Conservation (phyloP, 2,329 filamentous ascomycete species). For the Botryotinia globosa region DNA sequence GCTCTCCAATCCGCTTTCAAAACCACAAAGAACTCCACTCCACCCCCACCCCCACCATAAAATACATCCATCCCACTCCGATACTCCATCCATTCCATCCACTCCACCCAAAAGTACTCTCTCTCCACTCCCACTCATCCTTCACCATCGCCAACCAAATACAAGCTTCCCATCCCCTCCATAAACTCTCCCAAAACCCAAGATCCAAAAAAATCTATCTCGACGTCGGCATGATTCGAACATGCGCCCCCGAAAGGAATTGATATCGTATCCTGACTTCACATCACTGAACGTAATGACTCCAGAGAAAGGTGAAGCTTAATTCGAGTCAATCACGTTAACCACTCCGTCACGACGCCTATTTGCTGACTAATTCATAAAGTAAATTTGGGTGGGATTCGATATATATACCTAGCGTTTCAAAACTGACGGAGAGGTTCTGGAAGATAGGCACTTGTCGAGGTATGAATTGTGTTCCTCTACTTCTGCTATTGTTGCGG, state of each 20-base stretch:
- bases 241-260: slow-evolving; percentile 8
- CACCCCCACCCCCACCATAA: not conserved
- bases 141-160: not conserved
- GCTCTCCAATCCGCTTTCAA: not conserved
- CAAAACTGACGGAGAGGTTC: not conserved
- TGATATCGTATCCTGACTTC: not conserved
- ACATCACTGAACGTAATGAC: rapidly evolving
- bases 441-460: not conserved
- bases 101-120: no score
- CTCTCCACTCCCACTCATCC: not conserved
- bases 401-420: not conserved
- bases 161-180: not conserved
- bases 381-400: not conserved
- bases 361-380: slow-evolving; percentile 1
- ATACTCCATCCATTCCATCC: no score
- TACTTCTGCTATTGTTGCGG: not conserved
- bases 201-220: not conserved
- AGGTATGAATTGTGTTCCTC: not conserved
- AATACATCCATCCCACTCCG: not conserved
- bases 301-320: not conserved
- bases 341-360: slow-evolving; percentile 10
- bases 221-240: slow-evolving; percentile 11
- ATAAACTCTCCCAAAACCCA: not conserved
- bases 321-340: slow-evolving; percentile 11
- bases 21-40: not conserved